These are phyloP conservation scores for Arthrobotrys iridis DNA, from an alignment of 2,329 filamentous ascomycete genomes.

Conservation along the genomic window DNA sequence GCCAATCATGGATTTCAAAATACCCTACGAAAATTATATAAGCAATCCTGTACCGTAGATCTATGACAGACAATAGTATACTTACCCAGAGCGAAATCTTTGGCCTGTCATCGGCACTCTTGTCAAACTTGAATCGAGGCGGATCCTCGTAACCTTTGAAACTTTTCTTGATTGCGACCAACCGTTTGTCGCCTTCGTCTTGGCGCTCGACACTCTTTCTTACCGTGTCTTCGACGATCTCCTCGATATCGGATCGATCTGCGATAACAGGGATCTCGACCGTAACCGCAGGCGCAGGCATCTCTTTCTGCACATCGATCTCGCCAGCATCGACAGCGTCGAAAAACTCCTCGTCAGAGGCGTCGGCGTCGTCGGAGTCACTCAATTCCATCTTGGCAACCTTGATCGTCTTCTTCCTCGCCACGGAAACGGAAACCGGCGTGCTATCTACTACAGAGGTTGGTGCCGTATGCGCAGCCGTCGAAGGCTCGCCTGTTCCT, in stretches of 20 bases:
- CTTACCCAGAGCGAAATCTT: slow-evolving; percentile 96
- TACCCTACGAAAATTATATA: slow-evolving; percentile 71
- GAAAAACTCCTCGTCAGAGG: slow-evolving; percentile 93
- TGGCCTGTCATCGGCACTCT: slow-evolving; percentile 90
- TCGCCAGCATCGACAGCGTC: slow-evolving; percentile 94
- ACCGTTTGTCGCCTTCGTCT: slow-evolving; percentile 65
- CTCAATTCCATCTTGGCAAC: slow-evolving; percentile 48
- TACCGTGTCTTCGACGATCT: slow-evolving; percentile 49
- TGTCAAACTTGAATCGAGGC: slow-evolving; percentile 78
- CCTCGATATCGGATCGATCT: slow-evolving; percentile 64
- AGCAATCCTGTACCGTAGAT: slow-evolving; percentile 56
- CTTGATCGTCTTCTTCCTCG: slow-evolving; percentile 67
- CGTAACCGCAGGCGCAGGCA: slow-evolving; percentile 66
- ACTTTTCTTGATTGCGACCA: slow-evolving; percentile 75
- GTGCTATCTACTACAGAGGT: slow-evolving; percentile 31
- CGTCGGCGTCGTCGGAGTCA: slow-evolving; percentile 73
- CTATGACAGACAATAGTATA: slow-evolving; percentile 47
- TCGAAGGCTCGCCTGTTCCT: slow-evolving; percentile 54
- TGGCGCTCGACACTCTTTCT: slow-evolving; percentile 57
- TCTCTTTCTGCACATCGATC: slow-evolving; percentile 78
- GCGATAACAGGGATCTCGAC: slow-evolving; percentile 55
- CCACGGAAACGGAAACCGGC: slow-evolving; percentile 1
- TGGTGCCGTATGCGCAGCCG: slow-evolving; percentile 36
- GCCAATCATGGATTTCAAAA: slow-evolving; percentile 98
- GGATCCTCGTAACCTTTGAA: slow-evolving; percentile 94